Evolutionary conservation across 495 filamentous ascomycete genomes (phyloP).

Genomic region (Penicillium samsonianum): DNA sequence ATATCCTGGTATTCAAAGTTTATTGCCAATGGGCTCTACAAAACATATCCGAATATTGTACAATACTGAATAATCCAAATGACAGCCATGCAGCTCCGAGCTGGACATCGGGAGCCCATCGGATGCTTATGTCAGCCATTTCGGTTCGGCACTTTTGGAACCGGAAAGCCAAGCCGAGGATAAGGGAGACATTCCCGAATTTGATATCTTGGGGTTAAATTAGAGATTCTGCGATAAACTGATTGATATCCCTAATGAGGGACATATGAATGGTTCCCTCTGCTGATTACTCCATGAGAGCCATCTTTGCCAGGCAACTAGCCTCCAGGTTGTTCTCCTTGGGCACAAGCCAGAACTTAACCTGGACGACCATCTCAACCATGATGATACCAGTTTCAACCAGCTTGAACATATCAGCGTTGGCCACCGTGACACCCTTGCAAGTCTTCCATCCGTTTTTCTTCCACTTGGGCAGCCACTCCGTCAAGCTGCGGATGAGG

Average conservation of each 20-base stretch:
- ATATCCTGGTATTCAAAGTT: not conserved
- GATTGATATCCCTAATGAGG: not conserved
- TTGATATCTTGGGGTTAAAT: not conserved
- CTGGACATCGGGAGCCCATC: not conserved
- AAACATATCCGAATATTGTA: not conserved
- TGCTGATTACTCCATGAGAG: not conserved
- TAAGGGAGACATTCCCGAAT: not conserved
- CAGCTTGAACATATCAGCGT: constrained; percentile 11
- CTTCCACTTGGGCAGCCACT: constrained; percentile 43
- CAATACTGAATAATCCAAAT: not conserved
- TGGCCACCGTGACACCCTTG: constrained; percentile 21
- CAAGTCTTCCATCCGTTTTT: constrained; percentile 35
- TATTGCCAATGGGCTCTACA: not conserved
- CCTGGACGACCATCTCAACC: constrained; percentile 12
- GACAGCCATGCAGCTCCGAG: not conserved
- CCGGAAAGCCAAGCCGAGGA: not conserved
- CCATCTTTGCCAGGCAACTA: not conserved
- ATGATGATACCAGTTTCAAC: constrained; percentile 11
- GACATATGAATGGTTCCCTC: not conserved
- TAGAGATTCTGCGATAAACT: not conserved
- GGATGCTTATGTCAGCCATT: constrained; percentile 8
- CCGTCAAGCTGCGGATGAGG: constrained; percentile 39
- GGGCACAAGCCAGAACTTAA: constrained; percentile 21
- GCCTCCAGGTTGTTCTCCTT: constrained; percentile 7
- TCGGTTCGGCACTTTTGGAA: constrained; percentile 4